Evolutionary conservation across 2,329 filamentous ascomycete species (phyloP), one percentile per base, ranked within the genome.

Genomic region (Cercospora canescens): DNA sequence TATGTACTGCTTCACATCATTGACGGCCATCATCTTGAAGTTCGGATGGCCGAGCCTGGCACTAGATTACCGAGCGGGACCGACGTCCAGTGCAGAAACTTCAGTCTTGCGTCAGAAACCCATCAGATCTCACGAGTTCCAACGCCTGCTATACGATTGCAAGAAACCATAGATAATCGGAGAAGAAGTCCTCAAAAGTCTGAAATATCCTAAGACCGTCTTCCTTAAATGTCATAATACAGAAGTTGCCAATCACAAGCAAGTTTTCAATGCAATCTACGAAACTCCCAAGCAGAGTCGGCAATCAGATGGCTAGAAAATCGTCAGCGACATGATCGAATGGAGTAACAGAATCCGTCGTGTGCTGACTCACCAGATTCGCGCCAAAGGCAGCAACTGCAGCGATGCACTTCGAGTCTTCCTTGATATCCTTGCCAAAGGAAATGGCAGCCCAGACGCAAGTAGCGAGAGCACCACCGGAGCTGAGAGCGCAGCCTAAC

Each of bases 361-460:
- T 3, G 6, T 14, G 5, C 18, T 4, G 4, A 57, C 60, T 57
- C 16, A 63, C 60, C 48, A 56, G n/a, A 24, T 56, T 63, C 6
- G 60, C 21, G 18, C 60, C 60, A 28, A 56, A 16, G 1, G 50
- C 28, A 26, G n/a, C 11, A 12, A 55, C 26, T 16, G 48, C 60
- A 32, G 34, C 48, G 26, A 45, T 32, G n/a, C 60, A 63, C 5
- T 63, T 63, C 8, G 48, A 39, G 24, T 56, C 32, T 30, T 63
- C 60, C 60, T 63, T 63, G 6, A 56, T 57, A 18, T 63, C 60
- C 50, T 45, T 63, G 9, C 60, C 60, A 1, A 16, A 12, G 16
- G 32, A 16, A 26, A 63, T 55, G n/a, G 50, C 48, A 9, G 60
- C 60, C 60, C 60, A 63, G 14, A 63, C 21, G 35, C 60, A 63